These are phyloP conservation scores for Coleophoma eucalyptorum DNA, from an alignment of 2,329 filamentous ascomycete genomes.

Conservation along the genomic window DNA sequence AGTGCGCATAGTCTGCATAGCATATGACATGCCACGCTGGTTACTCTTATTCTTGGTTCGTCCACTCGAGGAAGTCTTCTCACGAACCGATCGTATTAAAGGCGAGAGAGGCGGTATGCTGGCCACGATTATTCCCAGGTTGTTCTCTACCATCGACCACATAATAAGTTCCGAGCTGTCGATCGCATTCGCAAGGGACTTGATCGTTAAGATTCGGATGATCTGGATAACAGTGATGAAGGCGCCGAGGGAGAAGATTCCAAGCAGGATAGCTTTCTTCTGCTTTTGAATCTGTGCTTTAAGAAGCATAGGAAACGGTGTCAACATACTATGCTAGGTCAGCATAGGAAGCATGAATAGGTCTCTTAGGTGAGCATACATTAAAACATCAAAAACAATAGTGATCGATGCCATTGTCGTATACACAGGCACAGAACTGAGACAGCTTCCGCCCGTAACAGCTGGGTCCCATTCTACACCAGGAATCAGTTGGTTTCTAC, in stretches of 20 bases:
- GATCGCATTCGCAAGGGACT: slow-evolving; percentile 37
- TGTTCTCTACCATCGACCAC: slow-evolving; percentile 43
- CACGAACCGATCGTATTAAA: slow-evolving; percentile 32
- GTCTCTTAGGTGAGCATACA: slow-evolving; percentile 25
- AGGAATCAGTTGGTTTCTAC: too few relatives aligned
- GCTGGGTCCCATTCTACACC: slow-evolving; percentile 33
- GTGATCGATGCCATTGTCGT: slow-evolving; percentile 36
- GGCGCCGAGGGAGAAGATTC: slow-evolving; percentile 43
- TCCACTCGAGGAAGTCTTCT: slow-evolving; percentile 15
- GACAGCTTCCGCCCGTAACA: slow-evolving; percentile 32
- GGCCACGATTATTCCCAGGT: slow-evolving; percentile 38
- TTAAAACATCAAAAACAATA: slow-evolving; percentile 35
- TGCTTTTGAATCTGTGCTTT: slow-evolving; percentile 31
- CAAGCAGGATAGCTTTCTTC: slow-evolving; percentile 37
- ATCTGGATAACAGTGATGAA: slow-evolving; percentile 48
- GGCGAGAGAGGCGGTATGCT: slow-evolving; percentile 40
- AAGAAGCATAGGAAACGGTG: slow-evolving; percentile 37
- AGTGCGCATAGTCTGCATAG: not conserved
- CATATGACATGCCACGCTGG: not conserved
- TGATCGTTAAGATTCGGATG: slow-evolving; percentile 46
- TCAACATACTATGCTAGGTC: slow-evolving; percentile 28
- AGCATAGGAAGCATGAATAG: not conserved
- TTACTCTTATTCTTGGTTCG: slow-evolving; percentile 2
- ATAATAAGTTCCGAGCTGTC: slow-evolving; percentile 38
- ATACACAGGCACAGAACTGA: slow-evolving; percentile 38